Evolutionary conservation across 2,329 filamentous ascomycete genomes (phyloP).

Genomic region (Diaporthe destruens): DNA sequence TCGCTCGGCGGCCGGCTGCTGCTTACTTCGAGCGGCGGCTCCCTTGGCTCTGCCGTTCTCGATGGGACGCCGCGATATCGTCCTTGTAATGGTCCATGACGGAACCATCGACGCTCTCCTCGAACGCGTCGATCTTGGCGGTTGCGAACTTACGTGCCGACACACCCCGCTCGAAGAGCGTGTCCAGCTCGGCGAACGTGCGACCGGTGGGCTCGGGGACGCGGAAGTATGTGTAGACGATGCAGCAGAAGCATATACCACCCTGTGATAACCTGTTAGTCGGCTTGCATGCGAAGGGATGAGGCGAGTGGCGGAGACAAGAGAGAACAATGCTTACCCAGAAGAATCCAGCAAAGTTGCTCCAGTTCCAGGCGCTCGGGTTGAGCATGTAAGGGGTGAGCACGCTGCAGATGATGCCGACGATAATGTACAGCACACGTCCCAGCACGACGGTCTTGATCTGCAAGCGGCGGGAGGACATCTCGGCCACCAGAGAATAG

Average conservation of each 20-base stretch:
- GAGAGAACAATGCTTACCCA: constrained; percentile 65
- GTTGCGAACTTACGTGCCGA: constrained; percentile 79
- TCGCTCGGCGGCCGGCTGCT: not conserved
- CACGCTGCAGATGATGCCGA: constrained; percentile 84
- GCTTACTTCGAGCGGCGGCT: constrained; percentile 14
- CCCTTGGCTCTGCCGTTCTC: constrained; percentile 45
- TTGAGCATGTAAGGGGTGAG: constrained; percentile 95
- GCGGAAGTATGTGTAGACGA: constrained; percentile 85
- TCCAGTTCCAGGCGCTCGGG: constrained; percentile 87
- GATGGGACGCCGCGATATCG: constrained; percentile 50
- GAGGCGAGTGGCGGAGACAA: not conserved
- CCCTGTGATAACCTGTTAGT: constrained; percentile 57
- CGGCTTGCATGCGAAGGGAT: constrained; percentile 36
- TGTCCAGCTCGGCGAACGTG: constrained; percentile 87
- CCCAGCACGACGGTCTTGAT: constrained; percentile 94
- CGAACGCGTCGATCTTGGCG: constrained; percentile 69
- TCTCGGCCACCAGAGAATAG: constrained; percentile 88
- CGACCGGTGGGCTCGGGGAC: constrained; percentile 84
- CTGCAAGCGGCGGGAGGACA: constrained; percentile 84
- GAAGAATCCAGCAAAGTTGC: constrained; percentile 89
- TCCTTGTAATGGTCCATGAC: constrained; percentile 64
- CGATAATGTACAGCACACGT: constrained; percentile 84
- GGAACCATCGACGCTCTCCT: constrained; percentile 61
- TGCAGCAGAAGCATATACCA: constrained; percentile 82
- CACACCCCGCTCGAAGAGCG: constrained; percentile 82